Percentiles rank a stretch among this genome's conserved stretches.
Evolutionary conservation across 2,329 filamentous ascomycete genomes (phyloP).

Genomic region (Harringtonia aguacate): DNA sequence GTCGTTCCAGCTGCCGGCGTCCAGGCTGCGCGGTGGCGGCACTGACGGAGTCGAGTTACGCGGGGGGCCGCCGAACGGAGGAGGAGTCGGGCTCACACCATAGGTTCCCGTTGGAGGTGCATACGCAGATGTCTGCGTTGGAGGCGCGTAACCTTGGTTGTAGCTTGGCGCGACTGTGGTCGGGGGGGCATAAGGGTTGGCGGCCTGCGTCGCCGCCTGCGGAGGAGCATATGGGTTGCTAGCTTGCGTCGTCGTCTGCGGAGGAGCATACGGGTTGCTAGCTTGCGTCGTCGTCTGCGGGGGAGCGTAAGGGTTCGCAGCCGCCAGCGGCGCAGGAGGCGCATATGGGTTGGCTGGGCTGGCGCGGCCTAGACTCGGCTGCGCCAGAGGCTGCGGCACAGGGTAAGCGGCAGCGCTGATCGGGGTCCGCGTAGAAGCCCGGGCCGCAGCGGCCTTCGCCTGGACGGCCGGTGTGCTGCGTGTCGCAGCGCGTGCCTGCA

Average conservation of each 20-base stretch:
- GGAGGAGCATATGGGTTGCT: slow-evolving; percentile 1
- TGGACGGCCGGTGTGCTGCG: too few relatives aligned
- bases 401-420: slow-evolving; percentile 29
- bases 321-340: slow-evolving; percentile 17
- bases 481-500: slow-evolving; percentile 8
- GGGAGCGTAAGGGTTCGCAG: slow-evolving; percentile 39
- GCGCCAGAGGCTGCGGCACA: slow-evolving; percentile 25
- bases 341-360: slow-evolving; percentile 23
- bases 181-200: slow-evolving; percentile 1
- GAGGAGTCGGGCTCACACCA: slow-evolving; percentile 20
- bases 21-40: slow-evolving; percentile 53
- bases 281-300: slow-evolving; percentile 6
- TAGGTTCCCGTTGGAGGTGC: slow-evolving; percentile 30
- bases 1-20: slow-evolving; percentile 86
- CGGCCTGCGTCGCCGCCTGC: neutral
- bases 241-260: neutral
- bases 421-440: slow-evolving; percentile 16
- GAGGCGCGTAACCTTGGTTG: slow-evolving; percentile 24
- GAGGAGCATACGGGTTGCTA: slow-evolving; percentile 24
- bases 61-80: slow-evolving; percentile 23
- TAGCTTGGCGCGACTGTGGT: slow-evolving; percentile 8
- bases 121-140: slow-evolving; percentile 15
- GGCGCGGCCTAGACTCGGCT: neutral
- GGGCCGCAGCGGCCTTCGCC: slow-evolving; percentile 15
- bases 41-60: slow-evolving; percentile 58